Conservation (phyloP, 1,284 basidiomycete species). For the Ceratobasidium sp. region DNA sequence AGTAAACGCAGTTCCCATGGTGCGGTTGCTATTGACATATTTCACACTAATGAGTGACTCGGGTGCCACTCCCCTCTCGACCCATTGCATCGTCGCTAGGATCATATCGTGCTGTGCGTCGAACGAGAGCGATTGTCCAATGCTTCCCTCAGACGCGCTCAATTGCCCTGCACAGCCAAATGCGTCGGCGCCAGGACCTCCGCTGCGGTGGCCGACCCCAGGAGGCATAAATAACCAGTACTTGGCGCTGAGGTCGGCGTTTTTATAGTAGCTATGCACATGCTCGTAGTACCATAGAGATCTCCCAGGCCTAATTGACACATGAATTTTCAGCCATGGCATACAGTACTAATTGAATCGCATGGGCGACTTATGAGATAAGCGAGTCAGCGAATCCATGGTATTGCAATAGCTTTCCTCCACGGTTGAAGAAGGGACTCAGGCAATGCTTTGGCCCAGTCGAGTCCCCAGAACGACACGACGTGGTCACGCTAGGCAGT, state of each 20-base stretch:
- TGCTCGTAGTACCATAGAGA: constrained; percentile 42
- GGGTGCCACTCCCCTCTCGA: constrained; percentile 28
- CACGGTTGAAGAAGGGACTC: constrained; percentile 38
- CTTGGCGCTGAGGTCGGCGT: constrained; percentile 27
- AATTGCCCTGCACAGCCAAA: constrained; percentile 29
- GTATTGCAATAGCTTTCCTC: constrained; percentile 41
- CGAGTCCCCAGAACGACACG: too few species aligned
- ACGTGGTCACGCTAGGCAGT: too few species aligned
- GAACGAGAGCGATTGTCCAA: constrained; percentile 29
- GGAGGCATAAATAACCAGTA: constrained; percentile 38
- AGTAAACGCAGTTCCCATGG: constrained; percentile 29
- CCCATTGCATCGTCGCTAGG: constrained; percentile 36
- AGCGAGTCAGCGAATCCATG: constrained; percentile 41
- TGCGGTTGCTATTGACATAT: constrained; percentile 16
- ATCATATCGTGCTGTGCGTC: constrained; percentile 32
- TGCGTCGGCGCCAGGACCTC: constrained; percentile 39
- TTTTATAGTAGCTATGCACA: constrained; percentile 32
- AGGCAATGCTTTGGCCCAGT: background rate
- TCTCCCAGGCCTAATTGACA: constrained; percentile 22
- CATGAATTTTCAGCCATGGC: background rate
- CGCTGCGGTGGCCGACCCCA: constrained; percentile 33
- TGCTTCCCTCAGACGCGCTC: constrained; percentile 9
- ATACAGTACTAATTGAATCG: background rate
- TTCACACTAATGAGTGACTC: constrained; percentile 25
- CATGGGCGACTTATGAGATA: constrained; percentile 19